Percentiles rank a stretch among this genome's conserved stretches.
Evolutionary conservation across 2,329 filamentous ascomycete genomes (phyloP).

Genomic region (Fusarium pseudograminearum): DNA sequence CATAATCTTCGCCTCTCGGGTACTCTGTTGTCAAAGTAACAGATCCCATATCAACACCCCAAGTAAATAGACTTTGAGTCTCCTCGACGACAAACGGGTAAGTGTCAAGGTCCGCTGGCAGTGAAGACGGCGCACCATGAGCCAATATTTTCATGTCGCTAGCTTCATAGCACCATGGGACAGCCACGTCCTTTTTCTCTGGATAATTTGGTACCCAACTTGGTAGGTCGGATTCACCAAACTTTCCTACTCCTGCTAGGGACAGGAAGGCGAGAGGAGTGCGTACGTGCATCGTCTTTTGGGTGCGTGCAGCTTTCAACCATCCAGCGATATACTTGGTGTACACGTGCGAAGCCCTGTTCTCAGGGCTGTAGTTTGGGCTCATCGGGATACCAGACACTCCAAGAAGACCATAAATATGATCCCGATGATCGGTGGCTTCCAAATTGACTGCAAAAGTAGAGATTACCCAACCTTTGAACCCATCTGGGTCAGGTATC

Average conservation of each 20-base stretch:
- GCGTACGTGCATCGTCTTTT: conserved; percentile 1
- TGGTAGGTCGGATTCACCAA: not conserved
- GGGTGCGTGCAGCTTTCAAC: not conserved
- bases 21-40: not conserved
- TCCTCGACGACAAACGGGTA: conserved; percentile 8
- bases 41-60: not conserved
- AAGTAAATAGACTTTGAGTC: conserved; percentile 6
- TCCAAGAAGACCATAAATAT: conserved; percentile 21
- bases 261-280: conserved; percentile 14
- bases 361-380: conserved; percentile 10
- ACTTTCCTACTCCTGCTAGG: conserved; percentile 6
- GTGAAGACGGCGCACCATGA: not conserved
- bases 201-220: conserved; percentile 16
- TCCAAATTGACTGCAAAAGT: conserved; percentile 14
- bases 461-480: conserved; percentile 21
- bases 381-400: conserved; percentile 10
- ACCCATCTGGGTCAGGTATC: conserved; percentile 15
- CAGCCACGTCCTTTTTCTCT: not conserved
- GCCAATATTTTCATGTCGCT: not conserved
- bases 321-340: conserved; percentile 11
- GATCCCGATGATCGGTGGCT: conserved; percentile 8
- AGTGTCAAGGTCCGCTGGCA: not conserved
- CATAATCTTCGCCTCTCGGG: not conserved
- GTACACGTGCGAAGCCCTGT: conserved; percentile 7
- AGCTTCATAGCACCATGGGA: conserved; percentile 5